These are phyloP conservation scores for Kodamaea jinghongensis DNA, from an alignment of 805 yeast species.

Conservation along the genomic window DNA sequence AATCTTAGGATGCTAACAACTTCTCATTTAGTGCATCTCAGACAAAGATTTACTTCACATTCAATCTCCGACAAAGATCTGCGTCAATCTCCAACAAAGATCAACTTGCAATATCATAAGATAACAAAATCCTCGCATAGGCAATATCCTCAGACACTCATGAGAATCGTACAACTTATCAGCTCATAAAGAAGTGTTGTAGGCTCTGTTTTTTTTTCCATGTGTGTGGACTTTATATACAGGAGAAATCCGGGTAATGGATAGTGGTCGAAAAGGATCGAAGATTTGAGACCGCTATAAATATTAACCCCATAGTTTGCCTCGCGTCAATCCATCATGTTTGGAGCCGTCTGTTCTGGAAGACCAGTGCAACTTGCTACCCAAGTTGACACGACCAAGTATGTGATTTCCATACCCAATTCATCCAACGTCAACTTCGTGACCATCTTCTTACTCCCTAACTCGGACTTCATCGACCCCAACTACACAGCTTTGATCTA, in stretches of 20 bases:
- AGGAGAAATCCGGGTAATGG: constrained; percentile 7
- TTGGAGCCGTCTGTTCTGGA: constrained; percentile 76
- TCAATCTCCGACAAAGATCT: too few relatives aligned
- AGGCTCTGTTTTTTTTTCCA: neutral
- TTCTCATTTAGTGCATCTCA: too few relatives aligned
- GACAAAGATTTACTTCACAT: too few relatives aligned
- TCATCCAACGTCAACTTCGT: constrained; percentile 72
- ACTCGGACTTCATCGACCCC: constrained; percentile 60
- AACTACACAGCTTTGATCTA: constrained; percentile 80
- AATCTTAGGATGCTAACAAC: too few relatives aligned
- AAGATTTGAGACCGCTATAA: constrained; percentile 9
- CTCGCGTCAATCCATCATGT: constrained; percentile 39
- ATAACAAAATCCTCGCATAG: too few relatives aligned
- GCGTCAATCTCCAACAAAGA: too few relatives aligned
- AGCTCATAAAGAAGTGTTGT: neutral
- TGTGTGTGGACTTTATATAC: neutral
- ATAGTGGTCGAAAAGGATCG: constrained; percentile 1
- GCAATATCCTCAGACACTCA: too few relatives aligned
- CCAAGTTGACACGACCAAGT: constrained; percentile 69
- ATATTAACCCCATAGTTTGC: too few relatives aligned
- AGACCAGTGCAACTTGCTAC: constrained; percentile 56
- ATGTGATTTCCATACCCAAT: constrained; percentile 58
- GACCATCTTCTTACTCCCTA: constrained; percentile 83
- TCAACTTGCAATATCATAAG: too few relatives aligned
- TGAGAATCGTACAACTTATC: too few relatives aligned